These are phyloP conservation scores for Daldinia decipiens DNA, from an alignment of 495 filamentous ascomycete species.

Conservation along the genomic window DNA sequence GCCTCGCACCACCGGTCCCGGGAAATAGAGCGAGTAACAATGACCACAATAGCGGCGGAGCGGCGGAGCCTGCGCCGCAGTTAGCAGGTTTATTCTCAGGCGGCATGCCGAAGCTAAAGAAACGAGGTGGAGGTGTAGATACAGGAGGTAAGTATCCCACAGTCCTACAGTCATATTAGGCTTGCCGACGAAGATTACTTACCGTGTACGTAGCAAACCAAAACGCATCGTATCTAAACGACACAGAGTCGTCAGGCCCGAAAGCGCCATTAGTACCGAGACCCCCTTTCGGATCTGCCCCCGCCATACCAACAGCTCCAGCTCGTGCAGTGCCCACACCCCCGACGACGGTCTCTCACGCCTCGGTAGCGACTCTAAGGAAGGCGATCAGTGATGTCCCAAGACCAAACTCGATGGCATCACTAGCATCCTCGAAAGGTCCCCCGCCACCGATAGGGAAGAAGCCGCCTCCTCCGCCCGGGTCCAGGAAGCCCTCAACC, in stretches of 20 bases:
- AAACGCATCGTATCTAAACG: conserved; percentile 81
- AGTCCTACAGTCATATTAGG: neutral
- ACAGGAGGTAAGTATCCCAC: conserved; percentile 71
- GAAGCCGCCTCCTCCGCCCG: conserved; percentile 76
- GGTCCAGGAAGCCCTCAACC: conserved; percentile 70
- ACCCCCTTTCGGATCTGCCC: conserved; percentile 68
- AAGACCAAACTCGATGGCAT: conserved; percentile 63
- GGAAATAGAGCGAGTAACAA: conserved; percentile 79
- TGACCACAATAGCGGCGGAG: conserved; percentile 60
- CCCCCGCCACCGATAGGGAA: conserved; percentile 69
- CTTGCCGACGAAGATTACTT: conserved; percentile 33
- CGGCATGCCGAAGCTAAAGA: conserved; percentile 94
- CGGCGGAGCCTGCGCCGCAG: conserved; percentile 74
- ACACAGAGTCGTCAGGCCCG: conserved; percentile 75
- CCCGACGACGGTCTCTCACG: conserved; percentile 60
- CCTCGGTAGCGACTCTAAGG: conserved; percentile 68
- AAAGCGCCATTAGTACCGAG: conserved; percentile 72
- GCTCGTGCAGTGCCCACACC: conserved; percentile 56
- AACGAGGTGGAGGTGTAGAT: conserved; percentile 84
- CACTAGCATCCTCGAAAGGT: conserved; percentile 58
- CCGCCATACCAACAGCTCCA: conserved; percentile 68
- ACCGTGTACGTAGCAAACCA: conserved; percentile 65
- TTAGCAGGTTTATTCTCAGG: conserved; percentile 90
- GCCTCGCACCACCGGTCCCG: conserved; percentile 82
- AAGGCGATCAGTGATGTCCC: conserved; percentile 65